Base-by-base conservation (phyloP, 148 eudicot genomes). In the Chenopodium formosanum region DNA sequence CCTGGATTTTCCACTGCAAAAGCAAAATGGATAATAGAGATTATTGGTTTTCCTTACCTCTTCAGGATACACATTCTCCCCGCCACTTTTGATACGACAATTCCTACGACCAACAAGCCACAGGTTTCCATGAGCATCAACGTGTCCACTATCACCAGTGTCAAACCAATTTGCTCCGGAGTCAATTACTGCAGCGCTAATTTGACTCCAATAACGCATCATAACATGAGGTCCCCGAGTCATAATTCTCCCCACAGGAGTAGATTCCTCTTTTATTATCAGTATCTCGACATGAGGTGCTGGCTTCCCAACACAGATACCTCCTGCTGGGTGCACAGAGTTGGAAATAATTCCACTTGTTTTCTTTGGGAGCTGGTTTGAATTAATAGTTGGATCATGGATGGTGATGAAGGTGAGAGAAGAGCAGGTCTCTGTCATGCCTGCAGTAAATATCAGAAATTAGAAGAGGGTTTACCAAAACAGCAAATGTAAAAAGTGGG, bases 401-500 rank as follows among this genome's bases (percentile, higher is more conserved):
- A 96, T 91, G 78, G 90, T 90, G 83, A 82, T 82, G 87, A 96
- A 96, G 53, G 99, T 92, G 58, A 96, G 80, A 74, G 99, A 96
- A 31, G 99, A 96, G 73, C 95, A 91, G 71, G 95, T 88, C 90
- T 96, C 98, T 22, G 99, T 96, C 99, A 94, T 92, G 73, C 99
- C 99, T 95, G 75, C 75, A 83, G 29, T 73, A 60, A 73, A 77
- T 37, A 52, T 34, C 70, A 62, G 37, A 69, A 70, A 62, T 27
- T 44, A 73, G 70, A 25, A 76, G 74, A 75, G 19, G 72, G 70
- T 70, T 34, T 34, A 79, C 31, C 70, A 40, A 71, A 31, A 56
- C 12, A 32, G 22, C 29, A 7, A 73, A 47, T 4, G 17, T 13
- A 23, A 10, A 46, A 73, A 23, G 4, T 17, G 23, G 7, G 1